These are phyloP conservation scores for Lepidium didymum DNA, from an alignment of 345 rosid species.

Conservation along the genomic window DNA sequence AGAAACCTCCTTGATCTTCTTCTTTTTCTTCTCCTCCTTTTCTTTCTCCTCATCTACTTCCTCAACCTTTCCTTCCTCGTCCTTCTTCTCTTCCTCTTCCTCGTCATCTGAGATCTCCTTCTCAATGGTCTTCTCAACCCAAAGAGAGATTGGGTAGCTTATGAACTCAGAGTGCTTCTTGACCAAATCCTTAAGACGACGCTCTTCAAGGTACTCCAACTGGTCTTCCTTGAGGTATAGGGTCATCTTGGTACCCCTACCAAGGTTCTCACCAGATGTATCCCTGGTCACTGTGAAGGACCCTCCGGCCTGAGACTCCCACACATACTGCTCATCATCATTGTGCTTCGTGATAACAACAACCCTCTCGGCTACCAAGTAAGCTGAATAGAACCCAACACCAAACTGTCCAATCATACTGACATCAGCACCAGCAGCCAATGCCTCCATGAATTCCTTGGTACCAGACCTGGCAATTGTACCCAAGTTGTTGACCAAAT, in stretches of 20 bases:
- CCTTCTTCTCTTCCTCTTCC: constrained; percentile 70
- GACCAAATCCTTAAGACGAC: constrained; percentile 68
- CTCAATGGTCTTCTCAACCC: constrained; percentile 86
- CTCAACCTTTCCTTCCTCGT: constrained; percentile 72
- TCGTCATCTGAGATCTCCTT: constrained; percentile 85
- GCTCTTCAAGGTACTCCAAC: constrained; percentile 86
- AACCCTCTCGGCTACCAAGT: constrained; percentile 78
- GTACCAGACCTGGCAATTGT: constrained; percentile 88
- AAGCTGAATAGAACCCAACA: constrained; percentile 82
- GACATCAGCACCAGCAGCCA: constrained; percentile 86
- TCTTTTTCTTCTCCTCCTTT: constrained; percentile 69
- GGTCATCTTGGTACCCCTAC: constrained; percentile 73
- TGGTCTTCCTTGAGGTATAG: constrained; percentile 80
- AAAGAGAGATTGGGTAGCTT: constrained; percentile 76
- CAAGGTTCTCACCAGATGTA: constrained; percentile 56
- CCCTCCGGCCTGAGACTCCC: constrained; percentile 96
- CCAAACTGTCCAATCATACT: constrained; percentile 91
- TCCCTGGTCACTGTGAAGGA: constrained; percentile 79
- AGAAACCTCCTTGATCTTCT: constrained; percentile 81
- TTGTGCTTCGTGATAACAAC: constrained; percentile 72
- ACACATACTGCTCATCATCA: constrained; percentile 76
- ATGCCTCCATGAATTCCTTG: constrained; percentile 85
- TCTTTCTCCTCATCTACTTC: constrained; percentile 70
- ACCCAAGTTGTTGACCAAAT: constrained; percentile 85
- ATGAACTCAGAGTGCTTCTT: constrained; percentile 91